These are phyloP conservation scores for Trypethelium eluteriae DNA, from an alignment of 495 filamentous ascomycete genomes.

Conservation along the genomic window DNA sequence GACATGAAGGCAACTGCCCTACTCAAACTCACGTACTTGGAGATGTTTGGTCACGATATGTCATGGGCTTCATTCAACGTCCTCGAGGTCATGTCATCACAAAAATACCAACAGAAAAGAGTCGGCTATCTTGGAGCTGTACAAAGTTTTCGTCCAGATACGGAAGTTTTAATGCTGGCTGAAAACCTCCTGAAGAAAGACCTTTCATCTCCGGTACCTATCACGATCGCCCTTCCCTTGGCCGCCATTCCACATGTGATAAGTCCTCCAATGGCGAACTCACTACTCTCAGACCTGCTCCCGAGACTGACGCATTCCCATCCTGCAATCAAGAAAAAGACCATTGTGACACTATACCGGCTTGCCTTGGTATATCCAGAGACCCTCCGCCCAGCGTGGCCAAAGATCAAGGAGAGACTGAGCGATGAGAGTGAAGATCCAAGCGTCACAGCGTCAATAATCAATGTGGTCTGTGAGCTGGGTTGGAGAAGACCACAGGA, in stretches of 20 bases:
- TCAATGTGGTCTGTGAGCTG: constrained; percentile 94
- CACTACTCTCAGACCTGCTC: constrained; percentile 74
- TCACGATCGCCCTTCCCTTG: constrained; percentile 75
- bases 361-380: constrained; percentile 91
- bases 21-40: constrained; percentile 89
- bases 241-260: constrained; percentile 84
- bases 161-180: constrained; percentile 94
- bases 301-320: constrained; percentile 80
- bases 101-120: constrained; percentile 88
- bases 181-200: constrained; percentile 98
- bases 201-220: constrained; percentile 62
- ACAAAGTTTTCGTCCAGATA: constrained; percentile 91
- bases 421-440: constrained; percentile 85
- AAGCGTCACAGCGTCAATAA: constrained; percentile 88
- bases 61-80: constrained; percentile 98
- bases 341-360: constrained; percentile 84
- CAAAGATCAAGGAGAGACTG: constrained; percentile 87
- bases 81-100: constrained; percentile 94
- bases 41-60: constrained; percentile 99
- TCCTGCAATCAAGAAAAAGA: constrained; percentile 82
- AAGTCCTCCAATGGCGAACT: constrained; percentile 81
- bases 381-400: constrained; percentile 85
- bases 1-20: constrained; percentile 94
- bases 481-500: constrained; percentile 90
- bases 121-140: constrained; percentile 94